Conservation (phyloP, 176 grass and related monocot genomes). For the Ananas comosus region DNA sequence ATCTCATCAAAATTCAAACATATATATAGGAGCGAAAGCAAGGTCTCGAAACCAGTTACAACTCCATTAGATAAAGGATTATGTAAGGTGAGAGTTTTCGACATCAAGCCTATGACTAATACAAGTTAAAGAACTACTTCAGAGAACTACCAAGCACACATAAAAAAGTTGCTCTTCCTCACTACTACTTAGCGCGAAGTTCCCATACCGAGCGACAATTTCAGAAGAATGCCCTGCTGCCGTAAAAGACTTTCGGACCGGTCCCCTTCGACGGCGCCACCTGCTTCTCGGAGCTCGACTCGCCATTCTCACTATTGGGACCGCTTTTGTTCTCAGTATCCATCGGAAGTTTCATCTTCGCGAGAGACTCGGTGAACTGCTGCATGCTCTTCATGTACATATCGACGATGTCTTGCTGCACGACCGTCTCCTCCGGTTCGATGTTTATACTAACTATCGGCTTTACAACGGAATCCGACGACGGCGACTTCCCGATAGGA, state of each 20-base stretch:
- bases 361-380: constrained; percentile 84
- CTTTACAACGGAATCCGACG: constrained; percentile 30
- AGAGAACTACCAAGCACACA: background rate
- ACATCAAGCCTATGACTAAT: no score
- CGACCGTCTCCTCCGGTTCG: constrained; percentile 35
- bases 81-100: no score
- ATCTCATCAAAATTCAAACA: no score
- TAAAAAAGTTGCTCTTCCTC: constrained; percentile 3
- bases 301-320: constrained; percentile 37
- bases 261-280: constrained; percentile 46
- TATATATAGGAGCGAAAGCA: no score
- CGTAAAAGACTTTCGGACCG: constrained; percentile 80
- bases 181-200: background rate
- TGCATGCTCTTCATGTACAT: constrained; percentile 99
- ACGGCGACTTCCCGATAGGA: constrained; percentile 1
- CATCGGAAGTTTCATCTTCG: constrained; percentile 93
- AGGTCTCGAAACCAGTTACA: no score
- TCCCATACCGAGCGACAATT: background rate
- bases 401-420: constrained; percentile 61
- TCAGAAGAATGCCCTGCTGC: constrained; percentile 95
- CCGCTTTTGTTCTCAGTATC: constrained; percentile 34
- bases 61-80: no score
- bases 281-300: constrained; percentile 16
- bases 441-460: constrained; percentile 58
- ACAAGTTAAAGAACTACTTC: no score